Percentiles rank a stretch among this genome's conserved stretches.
Evolutionary conservation across 2,329 filamentous ascomycete species (phyloP).

Genomic region (Trichoderma simmonsii): DNA sequence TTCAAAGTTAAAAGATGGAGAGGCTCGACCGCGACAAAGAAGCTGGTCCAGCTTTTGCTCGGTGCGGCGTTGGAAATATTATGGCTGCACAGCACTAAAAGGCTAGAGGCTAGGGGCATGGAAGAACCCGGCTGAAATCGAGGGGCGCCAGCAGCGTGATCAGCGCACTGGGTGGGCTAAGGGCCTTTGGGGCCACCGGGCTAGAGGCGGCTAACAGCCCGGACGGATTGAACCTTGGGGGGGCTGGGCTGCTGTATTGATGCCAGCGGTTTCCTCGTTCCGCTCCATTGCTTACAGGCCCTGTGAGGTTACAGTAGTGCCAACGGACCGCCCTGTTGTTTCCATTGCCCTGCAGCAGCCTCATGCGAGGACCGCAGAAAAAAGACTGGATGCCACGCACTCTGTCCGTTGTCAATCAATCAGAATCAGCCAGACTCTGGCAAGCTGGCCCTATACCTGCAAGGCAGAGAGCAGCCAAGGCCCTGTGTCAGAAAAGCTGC

Average conservation of each 20-base stretch:
- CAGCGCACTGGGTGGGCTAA: not conserved
- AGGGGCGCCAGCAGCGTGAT: constrained; percentile 9
- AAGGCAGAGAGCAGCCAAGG: not conserved
- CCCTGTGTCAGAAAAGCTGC: not conserved
- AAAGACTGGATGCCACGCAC: not conserved
- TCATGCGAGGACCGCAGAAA: not conserved
- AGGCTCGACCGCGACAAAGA: constrained; percentile 8
- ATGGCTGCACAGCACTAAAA: not conserved
- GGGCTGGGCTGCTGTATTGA: not conserved
- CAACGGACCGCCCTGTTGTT: not conserved
- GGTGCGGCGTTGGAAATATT: constrained; percentile 1
- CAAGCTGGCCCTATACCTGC: not conserved
- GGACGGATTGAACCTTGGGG: not conserved
- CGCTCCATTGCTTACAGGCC: not conserved
- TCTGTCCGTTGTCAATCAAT: not conserved
- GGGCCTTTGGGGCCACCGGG: not conserved
- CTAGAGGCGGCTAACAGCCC: not conserved
- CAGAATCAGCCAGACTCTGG: not conserved
- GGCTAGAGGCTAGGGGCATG: not conserved
- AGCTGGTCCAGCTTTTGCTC: not conserved
- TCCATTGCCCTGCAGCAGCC: not conserved
- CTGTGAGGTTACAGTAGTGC: not conserved
- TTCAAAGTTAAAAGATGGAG: constrained; percentile 4
- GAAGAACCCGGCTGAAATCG: constrained; percentile 7
- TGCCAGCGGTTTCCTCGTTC: not conserved